A percentile compares a stretch with the other conserved stretches of the same genome.
phyloP scores from a whole-genome alignment of 2,329 filamentous ascomycete species.

The Scopulariopsis brevicaulis region DNA sequence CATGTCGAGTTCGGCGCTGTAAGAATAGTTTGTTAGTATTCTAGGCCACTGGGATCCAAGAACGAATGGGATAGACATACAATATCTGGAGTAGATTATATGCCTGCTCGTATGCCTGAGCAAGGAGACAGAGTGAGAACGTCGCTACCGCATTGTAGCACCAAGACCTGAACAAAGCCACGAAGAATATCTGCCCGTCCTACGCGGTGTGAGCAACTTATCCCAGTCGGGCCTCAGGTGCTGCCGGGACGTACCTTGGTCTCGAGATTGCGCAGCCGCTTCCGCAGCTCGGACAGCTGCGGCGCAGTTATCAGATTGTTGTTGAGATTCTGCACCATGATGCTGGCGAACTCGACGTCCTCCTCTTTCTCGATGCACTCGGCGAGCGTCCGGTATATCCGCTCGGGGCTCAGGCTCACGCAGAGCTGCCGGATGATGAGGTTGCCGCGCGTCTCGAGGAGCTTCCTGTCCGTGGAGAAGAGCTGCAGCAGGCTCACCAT shows the following conservation, averaged over 20 bases:
- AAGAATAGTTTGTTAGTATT: slow-evolving; percentile 3
- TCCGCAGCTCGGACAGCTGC: slow-evolving; percentile 81
- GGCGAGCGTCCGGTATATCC: slow-evolving; percentile 89
- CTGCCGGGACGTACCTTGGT: slow-evolving; percentile 45
- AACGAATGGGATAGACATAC: slow-evolving; percentile 32
- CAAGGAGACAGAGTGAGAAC: slow-evolving; percentile 88
- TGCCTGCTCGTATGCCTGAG: slow-evolving; percentile 95
- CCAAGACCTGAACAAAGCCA: slow-evolving; percentile 90
- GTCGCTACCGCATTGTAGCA: slow-evolving; percentile 97
- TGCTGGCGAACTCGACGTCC: slow-evolving; percentile 95
- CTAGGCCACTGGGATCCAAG: background rate
- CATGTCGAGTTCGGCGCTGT: slow-evolving; percentile 91
- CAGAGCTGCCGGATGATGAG: slow-evolving; percentile 94
- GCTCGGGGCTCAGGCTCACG: slow-evolving; percentile 81
- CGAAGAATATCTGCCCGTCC: slow-evolving; percentile 94
- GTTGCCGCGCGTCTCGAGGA: slow-evolving; percentile 88
- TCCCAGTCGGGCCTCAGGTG: background rate
- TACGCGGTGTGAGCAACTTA: slow-evolving; percentile 17
- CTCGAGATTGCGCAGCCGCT: slow-evolving; percentile 81
- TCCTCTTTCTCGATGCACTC: slow-evolving; percentile 97
- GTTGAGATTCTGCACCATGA: slow-evolving; percentile 99
- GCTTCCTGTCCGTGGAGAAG: slow-evolving; percentile 84
- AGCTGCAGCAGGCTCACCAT: slow-evolving; percentile 95
- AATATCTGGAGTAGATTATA: slow-evolving; percentile 95
- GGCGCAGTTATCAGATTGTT: slow-evolving; percentile 98